Evolutionary conservation across 768 basidiomycete species (phyloP).

Genomic region (Boletus coccyginus): DNA sequence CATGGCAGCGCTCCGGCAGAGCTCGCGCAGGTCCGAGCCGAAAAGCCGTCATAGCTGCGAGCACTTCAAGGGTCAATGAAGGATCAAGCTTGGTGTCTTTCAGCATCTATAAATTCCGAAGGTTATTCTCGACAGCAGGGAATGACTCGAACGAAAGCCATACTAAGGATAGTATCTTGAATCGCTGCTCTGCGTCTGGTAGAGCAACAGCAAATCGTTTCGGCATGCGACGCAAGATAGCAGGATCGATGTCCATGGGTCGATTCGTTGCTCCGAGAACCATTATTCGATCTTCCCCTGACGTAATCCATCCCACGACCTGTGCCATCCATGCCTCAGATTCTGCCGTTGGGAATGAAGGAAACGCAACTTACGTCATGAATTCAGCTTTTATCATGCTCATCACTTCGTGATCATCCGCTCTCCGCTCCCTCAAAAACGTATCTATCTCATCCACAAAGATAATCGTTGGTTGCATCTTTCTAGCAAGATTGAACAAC

Average conservation of each 20-base stretch:
- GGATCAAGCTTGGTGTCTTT: slow-evolving; percentile 67
- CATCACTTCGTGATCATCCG: slow-evolving; percentile 94
- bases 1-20: slow-evolving; percentile 94
- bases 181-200: slow-evolving; percentile 74
- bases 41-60: slow-evolving; percentile 72
- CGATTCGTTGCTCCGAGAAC: slow-evolving; percentile 95
- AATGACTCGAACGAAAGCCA: slow-evolving; percentile 13
- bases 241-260: slow-evolving; percentile 86
- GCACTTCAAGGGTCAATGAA: slow-evolving; percentile 53
- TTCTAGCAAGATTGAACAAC: slow-evolving; percentile 89
- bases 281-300: slow-evolving; percentile 76
- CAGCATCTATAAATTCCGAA: slow-evolving; percentile 61
- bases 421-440: slow-evolving; percentile 83
- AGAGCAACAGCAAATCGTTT: slow-evolving; percentile 88
- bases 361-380: slow-evolving; percentile 67
- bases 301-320: slow-evolving; percentile 94
- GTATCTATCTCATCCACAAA: slow-evolving; percentile 99
- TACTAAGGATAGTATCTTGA: slow-evolving; percentile 82
- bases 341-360: neutral
- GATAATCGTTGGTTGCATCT: slow-evolving; percentile 93
- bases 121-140: neutral
- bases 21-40: slow-evolving; percentile 88
- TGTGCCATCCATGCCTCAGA: slow-evolving; percentile 25
- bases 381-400: slow-evolving; percentile 99
- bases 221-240: slow-evolving; percentile 94